A percentile compares a stretch with the other conserved stretches of the same genome.
Evolutionary conservation across 2,329 filamentous ascomycete species (phyloP).

Genomic region (Arthroderma sp.): DNA sequence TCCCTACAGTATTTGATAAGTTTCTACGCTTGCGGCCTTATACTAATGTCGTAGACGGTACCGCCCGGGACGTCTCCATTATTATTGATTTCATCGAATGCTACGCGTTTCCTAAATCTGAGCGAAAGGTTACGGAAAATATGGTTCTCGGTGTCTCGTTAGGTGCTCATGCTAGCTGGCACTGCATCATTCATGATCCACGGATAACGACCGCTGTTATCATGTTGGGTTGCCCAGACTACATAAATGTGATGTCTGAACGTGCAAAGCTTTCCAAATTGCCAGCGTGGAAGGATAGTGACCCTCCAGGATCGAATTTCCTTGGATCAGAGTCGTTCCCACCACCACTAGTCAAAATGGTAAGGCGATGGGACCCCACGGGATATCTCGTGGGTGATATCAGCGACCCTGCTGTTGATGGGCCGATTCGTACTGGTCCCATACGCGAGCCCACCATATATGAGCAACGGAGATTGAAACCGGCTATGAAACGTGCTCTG

Average conservation of each 20-base stretch:
- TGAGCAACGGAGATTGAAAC: conserved; percentile 31
- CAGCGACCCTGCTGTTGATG: conserved; percentile 12
- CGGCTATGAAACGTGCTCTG: conserved; percentile 29
- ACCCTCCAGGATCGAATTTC: conserved; percentile 49
- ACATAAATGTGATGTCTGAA: conserved; percentile 63
- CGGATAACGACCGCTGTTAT: conserved; percentile 65
- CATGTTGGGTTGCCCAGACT: conserved; percentile 84
- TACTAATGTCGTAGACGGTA: conserved; percentile 38
- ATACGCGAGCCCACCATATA: conserved; percentile 27
- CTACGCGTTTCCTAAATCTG: conserved; percentile 50
- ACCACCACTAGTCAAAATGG: conserved; percentile 46
- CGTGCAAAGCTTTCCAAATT: conserved; percentile 61
- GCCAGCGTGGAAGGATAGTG: conserved; percentile 43
- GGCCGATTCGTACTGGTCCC: conserved; percentile 18
- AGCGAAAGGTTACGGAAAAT: conserved; percentile 44
- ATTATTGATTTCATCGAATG: conserved; percentile 67
- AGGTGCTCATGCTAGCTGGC: conserved; percentile 81
- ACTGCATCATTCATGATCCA: conserved; percentile 63
- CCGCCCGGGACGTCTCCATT: conserved; percentile 58
- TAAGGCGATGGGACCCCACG: conserved; percentile 59
- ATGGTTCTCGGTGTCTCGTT: conserved; percentile 71
- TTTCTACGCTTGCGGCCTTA: conserved; percentile 4
- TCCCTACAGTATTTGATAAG: background rate
- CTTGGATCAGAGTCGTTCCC: conserved; percentile 71
- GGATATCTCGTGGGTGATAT: conserved; percentile 52